phyloP scores from a whole-genome alignment of 2,329 filamentous ascomycete species.

The Leptographium procerum region DNA sequence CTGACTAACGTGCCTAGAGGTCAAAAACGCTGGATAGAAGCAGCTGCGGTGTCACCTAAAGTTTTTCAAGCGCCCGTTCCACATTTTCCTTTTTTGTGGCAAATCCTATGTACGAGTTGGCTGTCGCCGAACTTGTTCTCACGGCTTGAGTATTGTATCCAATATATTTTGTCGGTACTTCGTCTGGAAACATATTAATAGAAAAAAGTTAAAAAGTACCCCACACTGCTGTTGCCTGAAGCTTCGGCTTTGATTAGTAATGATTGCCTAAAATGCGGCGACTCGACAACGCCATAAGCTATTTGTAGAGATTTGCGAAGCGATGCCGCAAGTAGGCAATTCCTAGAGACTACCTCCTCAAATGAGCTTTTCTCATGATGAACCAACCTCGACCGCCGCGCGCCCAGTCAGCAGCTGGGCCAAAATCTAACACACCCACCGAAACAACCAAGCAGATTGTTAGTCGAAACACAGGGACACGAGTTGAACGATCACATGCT shows the following conservation, averaged over 20 bases:
- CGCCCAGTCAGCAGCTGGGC: background rate
- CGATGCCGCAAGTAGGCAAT: background rate
- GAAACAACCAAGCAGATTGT: background rate
- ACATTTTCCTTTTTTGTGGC: background rate
- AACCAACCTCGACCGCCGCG: background rate
- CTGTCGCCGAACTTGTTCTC: background rate
- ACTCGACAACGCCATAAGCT: background rate
- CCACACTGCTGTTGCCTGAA: background rate
- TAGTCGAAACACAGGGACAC: background rate
- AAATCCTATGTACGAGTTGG: background rate
- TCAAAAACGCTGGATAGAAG: background rate
- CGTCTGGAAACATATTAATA: background rate
- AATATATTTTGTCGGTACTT: background rate
- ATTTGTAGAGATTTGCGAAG: background rate
- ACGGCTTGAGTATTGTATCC: background rate
- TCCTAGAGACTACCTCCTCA: background rate
- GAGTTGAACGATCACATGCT: background rate
- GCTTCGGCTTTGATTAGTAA: background rate
- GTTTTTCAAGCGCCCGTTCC: background rate
- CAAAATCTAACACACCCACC: no score
- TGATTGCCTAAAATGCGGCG: background rate
- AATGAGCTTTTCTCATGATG: background rate
- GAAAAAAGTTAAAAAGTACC: background rate
- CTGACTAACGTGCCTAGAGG: background rate
- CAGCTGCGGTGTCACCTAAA: background rate